Evolutionary conservation across 1,284 basidiomycete genomes (phyloP), one percentile per base, ranked within the genome.

Genomic region (Austroboletus novae-zelandiae): DNA sequence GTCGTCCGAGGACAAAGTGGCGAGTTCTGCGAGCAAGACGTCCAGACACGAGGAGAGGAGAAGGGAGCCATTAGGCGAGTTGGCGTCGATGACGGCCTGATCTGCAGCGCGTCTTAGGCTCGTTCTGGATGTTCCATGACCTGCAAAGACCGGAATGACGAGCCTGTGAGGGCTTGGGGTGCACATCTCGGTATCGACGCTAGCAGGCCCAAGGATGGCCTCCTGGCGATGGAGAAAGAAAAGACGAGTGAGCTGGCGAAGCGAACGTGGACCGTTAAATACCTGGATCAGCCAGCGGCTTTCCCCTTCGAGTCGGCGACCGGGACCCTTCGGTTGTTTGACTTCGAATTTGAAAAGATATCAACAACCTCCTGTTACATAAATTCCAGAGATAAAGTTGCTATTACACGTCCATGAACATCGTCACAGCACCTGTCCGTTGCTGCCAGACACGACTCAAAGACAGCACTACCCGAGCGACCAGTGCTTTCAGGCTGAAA

Each of bases 61-160:
- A n/a, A 77, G 56, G 11, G 67, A 56, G 1, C 74, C 78, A 13
- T 64, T 53, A 8, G 71, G 64, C 27, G 71, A 67, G 18, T 61
- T 55, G 9, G 73, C 72, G 53, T 78, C 74, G 34, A 56, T 59
- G 36, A 75, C 53, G 13, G 77, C 76, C 52, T 69, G 72, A 11
- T 71, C 60, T 5, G 68, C 67, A 11, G 70, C 70, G 14, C 67
- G 64, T 7, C 55, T 48, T n/a, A 73, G 57, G 45, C 65, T 68
- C 13, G 65, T 50, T n/a, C 67, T 65, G 9, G 70, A 51, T 5
- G 75, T 72, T 9, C 80, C 83, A 56, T 84, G 82, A 8, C 81
- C 81, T 43, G 77, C 72, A 54, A 85, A 82, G 31, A 82, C 61
- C 9, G 78, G 79, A 42, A 82, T 57, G 30, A 55, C 11, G 48